A percentile compares a stretch with the other conserved stretches of the same genome.
phyloP scores from a whole-genome alignment of 768 basidiomycete species.

The Naematelia aurantialba region DNA sequence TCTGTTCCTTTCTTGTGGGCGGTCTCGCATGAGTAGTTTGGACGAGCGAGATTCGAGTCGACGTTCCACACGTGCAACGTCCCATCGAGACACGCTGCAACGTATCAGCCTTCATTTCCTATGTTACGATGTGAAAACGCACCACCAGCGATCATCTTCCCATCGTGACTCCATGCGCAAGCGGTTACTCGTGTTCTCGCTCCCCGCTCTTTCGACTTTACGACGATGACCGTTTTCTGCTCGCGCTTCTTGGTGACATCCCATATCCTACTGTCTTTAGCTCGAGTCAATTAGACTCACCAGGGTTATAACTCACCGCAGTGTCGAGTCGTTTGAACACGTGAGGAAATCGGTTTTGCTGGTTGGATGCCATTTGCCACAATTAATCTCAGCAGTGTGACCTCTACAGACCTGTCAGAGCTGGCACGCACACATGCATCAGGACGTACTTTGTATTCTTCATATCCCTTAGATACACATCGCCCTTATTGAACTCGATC shows the following conservation, averaged over 20 bases:
- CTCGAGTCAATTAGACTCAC: too few relatives aligned
- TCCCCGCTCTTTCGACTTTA: conserved; percentile 92
- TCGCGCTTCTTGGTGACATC: conserved; percentile 86
- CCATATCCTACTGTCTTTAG: conserved; percentile 79
- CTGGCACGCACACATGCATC: background rate
- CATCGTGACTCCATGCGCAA: conserved; percentile 85
- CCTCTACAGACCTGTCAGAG: conserved; percentile 59
- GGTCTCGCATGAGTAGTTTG: conserved; percentile 76
- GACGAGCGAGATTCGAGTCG: conserved; percentile 86
- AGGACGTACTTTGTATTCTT: conserved; percentile 85
- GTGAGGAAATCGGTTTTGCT: conserved; percentile 82
- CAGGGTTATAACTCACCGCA: conserved; percentile 77
- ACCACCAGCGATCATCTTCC: conserved; percentile 86
- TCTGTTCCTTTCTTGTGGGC: conserved; percentile 84
- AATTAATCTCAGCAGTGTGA: conserved; percentile 84
- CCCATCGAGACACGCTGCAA: conserved; percentile 79
- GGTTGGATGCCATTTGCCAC: conserved; percentile 90
- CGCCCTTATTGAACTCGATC: conserved; percentile 71
- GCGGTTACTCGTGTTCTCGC: conserved; percentile 84
- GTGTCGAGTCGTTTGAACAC: conserved; percentile 89
- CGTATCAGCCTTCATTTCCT: conserved; percentile 3
- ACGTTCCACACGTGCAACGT: conserved; percentile 90
- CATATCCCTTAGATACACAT: conserved; percentile 98
- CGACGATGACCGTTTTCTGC: conserved; percentile 92
- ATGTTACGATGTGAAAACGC: conserved; percentile 9